phyloP scores from a whole-genome alignment of 768 basidiomycete genomes.

The Trametes punicea region DNA sequence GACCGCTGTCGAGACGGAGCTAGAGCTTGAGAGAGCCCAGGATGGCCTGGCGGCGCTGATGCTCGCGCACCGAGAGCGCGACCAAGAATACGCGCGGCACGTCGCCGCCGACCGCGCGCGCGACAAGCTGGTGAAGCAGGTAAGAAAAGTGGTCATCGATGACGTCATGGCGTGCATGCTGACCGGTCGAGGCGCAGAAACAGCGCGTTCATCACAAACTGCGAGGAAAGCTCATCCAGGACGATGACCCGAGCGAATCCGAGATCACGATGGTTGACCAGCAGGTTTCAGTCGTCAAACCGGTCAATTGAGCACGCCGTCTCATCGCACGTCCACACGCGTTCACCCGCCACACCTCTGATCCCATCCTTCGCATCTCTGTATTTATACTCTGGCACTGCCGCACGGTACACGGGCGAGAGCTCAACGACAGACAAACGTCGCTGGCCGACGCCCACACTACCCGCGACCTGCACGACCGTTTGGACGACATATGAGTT shows the following conservation, averaged over 20 bases:
- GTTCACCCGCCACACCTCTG: not conserved
- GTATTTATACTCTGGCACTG: not conserved
- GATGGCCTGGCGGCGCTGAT: slow-evolving; percentile 17
- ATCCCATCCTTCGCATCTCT: not conserved
- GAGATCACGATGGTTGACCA: slow-evolving; percentile 18
- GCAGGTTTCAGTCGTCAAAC: not conserved
- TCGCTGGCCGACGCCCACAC: not conserved
- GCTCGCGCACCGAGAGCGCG: slow-evolving; percentile 24
- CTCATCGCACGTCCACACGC: not conserved
- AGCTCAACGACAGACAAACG: not conserved
- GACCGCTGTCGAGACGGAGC: slow-evolving; percentile 1
- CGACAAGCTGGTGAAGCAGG: slow-evolving; percentile 15
- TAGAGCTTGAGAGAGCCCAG: slow-evolving; percentile 5
- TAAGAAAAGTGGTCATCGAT: not conserved
- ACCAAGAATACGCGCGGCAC: slow-evolving; percentile 20
- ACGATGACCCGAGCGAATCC: slow-evolving; percentile 13
- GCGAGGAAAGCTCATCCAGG: not conserved
- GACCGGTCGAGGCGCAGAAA: slow-evolving; percentile 2
- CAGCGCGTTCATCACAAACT: slow-evolving; percentile 10
- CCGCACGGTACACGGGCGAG: not conserved
- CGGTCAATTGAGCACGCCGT: not conserved
- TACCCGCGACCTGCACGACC: not conserved
- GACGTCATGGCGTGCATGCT: slow-evolving; percentile 3
- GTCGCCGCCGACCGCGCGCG: slow-evolving; percentile 14
- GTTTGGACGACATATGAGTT: not conserved